Evolutionary conservation across 179 eudicot genomes (phyloP), one percentile per base, ranked within the genome.

Genomic region (Beta corolliflora): DNA sequence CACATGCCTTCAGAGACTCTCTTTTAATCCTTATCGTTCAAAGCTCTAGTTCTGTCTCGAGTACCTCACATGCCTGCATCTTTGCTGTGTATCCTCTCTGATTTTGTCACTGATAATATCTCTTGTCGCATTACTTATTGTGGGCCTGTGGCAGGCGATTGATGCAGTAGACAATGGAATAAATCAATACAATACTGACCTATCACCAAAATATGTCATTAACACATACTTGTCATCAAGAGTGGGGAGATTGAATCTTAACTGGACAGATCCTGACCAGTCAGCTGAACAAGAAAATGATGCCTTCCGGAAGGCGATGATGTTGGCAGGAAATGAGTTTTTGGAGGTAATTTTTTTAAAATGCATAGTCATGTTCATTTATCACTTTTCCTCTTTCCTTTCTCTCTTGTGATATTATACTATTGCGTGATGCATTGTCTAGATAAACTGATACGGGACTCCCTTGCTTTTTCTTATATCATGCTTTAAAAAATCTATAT

Each of bases 131-230:
- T n/a, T 25, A 15, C 14, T 41, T 78, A 21, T 75, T 81, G 25
- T 65, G 80, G 64, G 91, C 21, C 70, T 77, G 41, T 65, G 80
- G 71, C 93, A 94, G 98, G 98, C 99, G 59, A 84, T 95, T 85
- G 99, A 95, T 91, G 98, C 98, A 82, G 80, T 88, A 76, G 99
- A 95, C 85, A 91, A 94, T 79, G 98, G 98, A 73, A 84, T 92
- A 52, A 91, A 89, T 82, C 97, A 91, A 78, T 92, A 91, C 71
- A 88, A 88, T 77, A 86, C 95, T 23, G 89, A 91, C 77, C 85
- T 78, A 65, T 91, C 95, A 66, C 93, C 98, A 72, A 90, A 84
- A 87, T 95, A 94, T 77, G 90, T 89, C 36, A 90, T 92, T 80
- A 95, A 90, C 76, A 92, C 99, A 61, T 88, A 90, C 86, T 87